Evolutionary conservation across 164 flowering plant species (phyloP), one percentile per base, ranked within the genome.

Genomic region (Magnolia changhungtana): DNA sequence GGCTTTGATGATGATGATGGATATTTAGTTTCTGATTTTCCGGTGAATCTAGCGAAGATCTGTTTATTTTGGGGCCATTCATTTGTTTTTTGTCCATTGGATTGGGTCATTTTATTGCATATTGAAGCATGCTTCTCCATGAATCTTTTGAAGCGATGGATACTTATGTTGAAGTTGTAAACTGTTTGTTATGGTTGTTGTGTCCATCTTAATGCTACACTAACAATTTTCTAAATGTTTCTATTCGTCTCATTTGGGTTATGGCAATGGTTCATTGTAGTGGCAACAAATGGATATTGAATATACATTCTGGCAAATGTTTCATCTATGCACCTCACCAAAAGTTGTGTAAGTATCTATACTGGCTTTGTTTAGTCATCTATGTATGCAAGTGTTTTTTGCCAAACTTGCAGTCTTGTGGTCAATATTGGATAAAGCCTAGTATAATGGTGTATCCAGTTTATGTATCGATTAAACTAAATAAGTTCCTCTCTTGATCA

Each of bases 271-370:
- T 80, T 76, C 55, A 6, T 83, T 89, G 87, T 78, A 96, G 99
- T 96, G 99, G 99, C 98, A 89, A 89, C 99, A 96, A 91, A 96
- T 96, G 99, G 99, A 96, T 75, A 83, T 96, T 82, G 99, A 96
- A 81, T 96, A 96, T 80, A 91, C 98, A 52, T 96, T 94, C 85
- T 96, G 99, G 99, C 99, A 96, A 89, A 96, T 96, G 99, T 89
- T 96, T 88, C 93, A 94, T 83, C 88, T 96, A 21, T 96, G 99
- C 86, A 90, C 97, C 72, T 90, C 98, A 59, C 99, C 99, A 6
- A 96, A 96, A 92, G 96, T 96, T 73, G 99, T 94, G 99, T 96
- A 91, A 77, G 98, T 84, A 69, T 81, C 80, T 69, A 3, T 63
- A 8, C 24, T 59, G 24, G 67, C 67, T 64, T 64, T 64, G 67